These are phyloP conservation scores for Aspergillus bombycis DNA, from an alignment of 2,329 filamentous ascomycete genomes.

Conservation along the genomic window DNA sequence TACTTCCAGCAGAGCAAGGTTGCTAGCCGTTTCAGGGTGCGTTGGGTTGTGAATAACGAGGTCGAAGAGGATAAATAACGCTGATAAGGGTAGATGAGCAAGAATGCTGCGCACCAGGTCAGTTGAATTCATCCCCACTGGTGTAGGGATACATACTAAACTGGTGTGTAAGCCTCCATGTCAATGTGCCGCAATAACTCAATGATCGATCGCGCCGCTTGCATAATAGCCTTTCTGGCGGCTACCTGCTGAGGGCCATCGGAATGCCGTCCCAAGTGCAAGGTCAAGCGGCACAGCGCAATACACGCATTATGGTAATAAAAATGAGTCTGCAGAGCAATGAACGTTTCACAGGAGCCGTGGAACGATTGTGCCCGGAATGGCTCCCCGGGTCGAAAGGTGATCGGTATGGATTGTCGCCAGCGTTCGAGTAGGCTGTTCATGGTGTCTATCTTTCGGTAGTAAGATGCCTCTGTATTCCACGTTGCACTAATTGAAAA, in stretches of 20 bases:
- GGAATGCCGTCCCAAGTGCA: slow-evolving; percentile 14
- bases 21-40: slow-evolving; percentile 39
- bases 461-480: no score
- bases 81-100: slow-evolving; percentile 40
- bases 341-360: slow-evolving; percentile 14
- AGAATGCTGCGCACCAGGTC: slow-evolving; percentile 27
- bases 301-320: slow-evolving; percentile 37
- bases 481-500: no score
- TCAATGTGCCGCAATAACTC: slow-evolving; percentile 42
- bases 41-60: slow-evolving; percentile 44
- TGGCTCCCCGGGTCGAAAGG: no score
- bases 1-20: slow-evolving; percentile 47
- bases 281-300: slow-evolving; percentile 34
- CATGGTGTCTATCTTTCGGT: no score
- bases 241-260: no score
- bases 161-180: slow-evolving; percentile 35
- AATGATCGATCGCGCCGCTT: slow-evolving; percentile 36
- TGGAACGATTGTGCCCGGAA: no score
- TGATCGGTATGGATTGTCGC: no score
- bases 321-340: slow-evolving; percentile 34
- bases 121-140: neutral
- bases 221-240: slow-evolving; percentile 21
- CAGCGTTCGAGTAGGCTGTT: no score
- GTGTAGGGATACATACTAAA: slow-evolving; percentile 33
- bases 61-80: slow-evolving; percentile 48